Evolutionary conservation across 1,284 basidiomycete genomes (phyloP).

Genomic region (Volvariella volvacea): DNA sequence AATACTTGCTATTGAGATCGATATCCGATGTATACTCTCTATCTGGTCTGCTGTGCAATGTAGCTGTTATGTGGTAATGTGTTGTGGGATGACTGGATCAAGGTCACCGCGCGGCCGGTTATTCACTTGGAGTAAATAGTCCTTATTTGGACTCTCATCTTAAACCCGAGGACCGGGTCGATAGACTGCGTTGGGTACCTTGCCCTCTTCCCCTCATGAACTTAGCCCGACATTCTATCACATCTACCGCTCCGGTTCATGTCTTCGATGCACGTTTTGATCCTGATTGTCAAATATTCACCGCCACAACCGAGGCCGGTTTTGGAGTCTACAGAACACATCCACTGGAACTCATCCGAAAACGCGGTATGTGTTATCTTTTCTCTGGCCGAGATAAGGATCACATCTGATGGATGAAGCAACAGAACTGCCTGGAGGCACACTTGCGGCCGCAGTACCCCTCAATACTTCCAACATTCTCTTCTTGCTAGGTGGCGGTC

Average conservation of each 20-base stretch:
- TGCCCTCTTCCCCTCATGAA: constrained; percentile 52
- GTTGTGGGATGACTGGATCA: too few relatives aligned
- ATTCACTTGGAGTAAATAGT: too few relatives aligned
- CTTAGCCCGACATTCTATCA: constrained; percentile 82
- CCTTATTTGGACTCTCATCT: too few relatives aligned
- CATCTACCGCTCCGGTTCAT: constrained; percentile 69
- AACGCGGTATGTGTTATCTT: constrained; percentile 53
- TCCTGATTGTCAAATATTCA: constrained; percentile 74
- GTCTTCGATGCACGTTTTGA: constrained; percentile 78
- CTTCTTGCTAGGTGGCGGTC: constrained; percentile 86
- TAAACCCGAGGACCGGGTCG: too few relatives aligned
- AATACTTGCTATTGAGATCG: too few relatives aligned
- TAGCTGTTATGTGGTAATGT: too few relatives aligned
- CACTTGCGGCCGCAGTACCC: constrained; percentile 71
- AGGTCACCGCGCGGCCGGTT: too few relatives aligned
- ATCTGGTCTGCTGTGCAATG: too few relatives aligned
- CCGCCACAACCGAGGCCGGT: constrained; percentile 75
- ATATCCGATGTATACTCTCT: too few relatives aligned
- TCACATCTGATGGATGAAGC: constrained; percentile 11
- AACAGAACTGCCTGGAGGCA: constrained; percentile 73
- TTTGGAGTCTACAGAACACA: constrained; percentile 83
- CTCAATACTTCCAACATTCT: constrained; percentile 81
- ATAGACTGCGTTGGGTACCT: too few relatives aligned
- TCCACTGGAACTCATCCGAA: constrained; percentile 74
- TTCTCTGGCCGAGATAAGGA: constrained; percentile 3